Base-by-base conservation (phyloP, 139 green algal species). In the Microglena sp. region DNA sequence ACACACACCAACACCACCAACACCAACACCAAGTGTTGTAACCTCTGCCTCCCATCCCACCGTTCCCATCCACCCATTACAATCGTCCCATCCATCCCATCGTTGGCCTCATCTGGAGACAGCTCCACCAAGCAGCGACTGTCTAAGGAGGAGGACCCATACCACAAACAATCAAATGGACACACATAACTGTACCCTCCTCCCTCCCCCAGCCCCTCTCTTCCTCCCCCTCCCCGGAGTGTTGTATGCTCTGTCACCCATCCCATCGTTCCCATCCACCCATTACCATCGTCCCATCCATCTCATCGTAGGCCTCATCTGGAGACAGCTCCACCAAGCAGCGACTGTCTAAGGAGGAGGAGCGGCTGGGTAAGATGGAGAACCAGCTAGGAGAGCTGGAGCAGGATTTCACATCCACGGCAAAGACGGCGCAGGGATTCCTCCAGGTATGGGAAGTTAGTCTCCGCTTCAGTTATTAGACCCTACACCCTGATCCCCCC, bases 371-470 rank as follows among this genome's bases (percentile, higher is more conserved):
- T 5, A 54, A 50, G 29, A 74, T 77, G 74, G 56, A 74, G 54
- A 30, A 72, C 45, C 45, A 77, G 67, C 73, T 81, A 28, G 33
- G 59, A 30, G 53, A 30, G n/a, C 68, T 84, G 62, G 62, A 74
- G 57, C 43, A 74, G n/a, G 73, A 80, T 43, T 73, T 80, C 50
- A 60, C 50, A 43, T 29, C 64, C n/a, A 80, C 68, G 5, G 64
- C 68, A 32, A 68, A 60, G 7, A 54, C 32, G 5, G 64, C 2
- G 2, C 2, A 2, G 11, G 66, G 0, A 11, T 5, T 40, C 29
- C 5, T 4, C n/a, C n/a, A n/a, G n/a, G n/a, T n/a, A n/a, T n/a
- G n/a, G n/a, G n/a, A n/a, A n/a, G n/a, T n/a, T n/a, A n/a, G n/a
- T n/a, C n/a, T n/a, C n/a, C n/a, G n/a, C n/a, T n/a, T n/a, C n/a